Evolutionary conservation across 192 early-diverging fungal genomes (phyloP).

Genomic region (Pilaira anomala): DNA sequence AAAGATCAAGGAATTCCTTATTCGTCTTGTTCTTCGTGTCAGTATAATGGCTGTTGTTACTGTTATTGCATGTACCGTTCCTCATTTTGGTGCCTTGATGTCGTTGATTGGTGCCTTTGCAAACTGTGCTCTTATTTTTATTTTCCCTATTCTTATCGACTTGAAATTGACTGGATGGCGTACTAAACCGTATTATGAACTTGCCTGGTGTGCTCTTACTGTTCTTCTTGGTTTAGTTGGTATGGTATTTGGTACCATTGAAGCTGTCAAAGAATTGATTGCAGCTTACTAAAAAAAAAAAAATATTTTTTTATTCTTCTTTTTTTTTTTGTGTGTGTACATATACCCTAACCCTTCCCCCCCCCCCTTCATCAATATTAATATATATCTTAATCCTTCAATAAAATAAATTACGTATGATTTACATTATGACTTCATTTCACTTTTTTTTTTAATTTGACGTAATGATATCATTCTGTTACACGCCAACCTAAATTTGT

Average conservation of each 20-base stretch:
- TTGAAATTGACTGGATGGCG: slow-evolving; percentile 62
- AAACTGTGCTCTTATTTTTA: slow-evolving; percentile 78
- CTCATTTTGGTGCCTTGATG: slow-evolving; percentile 79
- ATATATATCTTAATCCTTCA: too few species aligned
- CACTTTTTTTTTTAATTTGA: too few species aligned
- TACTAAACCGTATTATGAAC: slow-evolving; percentile 38
- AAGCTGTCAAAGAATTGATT: slow-evolving; percentile 53
- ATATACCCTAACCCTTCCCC: too few species aligned
- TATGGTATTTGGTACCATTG: slow-evolving; percentile 61
- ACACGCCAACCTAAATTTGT: too few species aligned
- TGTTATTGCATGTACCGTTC: slow-evolving; percentile 62
- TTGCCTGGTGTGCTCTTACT: slow-evolving; percentile 51
- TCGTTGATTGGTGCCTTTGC: slow-evolving; percentile 80
- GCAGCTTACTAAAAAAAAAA: slow-evolving; percentile 27
- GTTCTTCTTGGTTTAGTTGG: slow-evolving; percentile 60
- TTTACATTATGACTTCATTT: too few species aligned
- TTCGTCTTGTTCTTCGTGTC: slow-evolving; percentile 55
- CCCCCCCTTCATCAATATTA: too few species aligned
- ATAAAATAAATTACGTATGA: too few species aligned
- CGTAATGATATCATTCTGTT: too few species aligned
- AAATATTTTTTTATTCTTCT: not conserved
- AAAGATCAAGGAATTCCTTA: slow-evolving; percentile 47
- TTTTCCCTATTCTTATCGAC: slow-evolving; percentile 78
- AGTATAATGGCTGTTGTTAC: slow-evolving; percentile 52
- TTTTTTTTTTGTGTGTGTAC: too few species aligned